phyloP scores from a whole-genome alignment of 2,329 filamentous ascomycete species.

The Neocatenulostroma microsporum region DNA sequence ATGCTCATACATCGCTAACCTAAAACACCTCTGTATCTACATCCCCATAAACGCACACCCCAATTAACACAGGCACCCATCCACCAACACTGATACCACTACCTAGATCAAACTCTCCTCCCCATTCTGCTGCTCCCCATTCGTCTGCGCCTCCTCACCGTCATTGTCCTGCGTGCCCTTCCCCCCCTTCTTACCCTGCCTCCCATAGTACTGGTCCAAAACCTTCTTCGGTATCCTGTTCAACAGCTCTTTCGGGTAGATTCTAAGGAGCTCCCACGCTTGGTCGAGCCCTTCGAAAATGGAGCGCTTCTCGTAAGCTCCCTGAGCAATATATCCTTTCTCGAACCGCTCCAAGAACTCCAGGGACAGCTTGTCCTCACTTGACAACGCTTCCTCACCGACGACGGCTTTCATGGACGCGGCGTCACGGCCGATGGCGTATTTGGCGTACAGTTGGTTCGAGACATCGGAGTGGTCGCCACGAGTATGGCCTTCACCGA shows the following conservation, averaged over 20 bases:
- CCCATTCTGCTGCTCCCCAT: slow-evolving; percentile 16
- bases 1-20: no score
- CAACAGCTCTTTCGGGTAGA: slow-evolving; percentile 95
- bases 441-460: slow-evolving; percentile 99
- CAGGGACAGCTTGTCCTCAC: slow-evolving; percentile 93
- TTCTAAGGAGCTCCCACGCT: slow-evolving; percentile 91
- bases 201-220: slow-evolving; percentile 45
- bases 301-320: slow-evolving; percentile 80
- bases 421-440: slow-evolving; percentile 96
- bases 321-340: slow-evolving; percentile 86
- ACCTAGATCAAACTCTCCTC: slow-evolving; percentile 7
- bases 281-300: slow-evolving; percentile 93
- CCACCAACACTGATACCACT: no score
- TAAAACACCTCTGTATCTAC: no score
- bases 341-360: slow-evolving; percentile 99
- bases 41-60: no score
- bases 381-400: slow-evolving; percentile 89
- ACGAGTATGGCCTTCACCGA: slow-evolving; percentile 92
- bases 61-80: no score
- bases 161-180: slow-evolving; percentile 24
- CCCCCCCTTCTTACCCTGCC: slow-evolving; percentile 36
- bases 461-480: slow-evolving; percentile 97
- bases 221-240: slow-evolving; percentile 63
- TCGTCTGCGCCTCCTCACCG: slow-evolving; percentile 17
- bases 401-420: slow-evolving; percentile 99